Evolutionary conservation across 2,329 filamentous ascomycete species (phyloP).

Genomic region (Malbranchea zuffiana): DNA sequence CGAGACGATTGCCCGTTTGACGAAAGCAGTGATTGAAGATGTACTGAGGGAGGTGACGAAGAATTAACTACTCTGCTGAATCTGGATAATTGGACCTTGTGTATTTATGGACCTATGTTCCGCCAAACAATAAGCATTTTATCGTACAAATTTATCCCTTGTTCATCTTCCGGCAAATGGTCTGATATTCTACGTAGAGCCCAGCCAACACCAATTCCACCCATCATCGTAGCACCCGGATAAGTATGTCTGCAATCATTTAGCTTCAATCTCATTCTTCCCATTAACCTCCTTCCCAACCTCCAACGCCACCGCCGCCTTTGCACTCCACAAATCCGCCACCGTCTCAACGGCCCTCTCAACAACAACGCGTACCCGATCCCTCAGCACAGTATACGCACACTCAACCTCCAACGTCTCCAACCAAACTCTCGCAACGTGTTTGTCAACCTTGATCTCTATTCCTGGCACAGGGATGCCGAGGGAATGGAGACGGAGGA

Average conservation of each 20-base stretch:
- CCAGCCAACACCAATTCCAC: too few species aligned
- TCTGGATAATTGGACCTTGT: too few species aligned
- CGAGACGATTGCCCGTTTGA: constrained; percentile 43
- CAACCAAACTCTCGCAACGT: constrained; percentile 79
- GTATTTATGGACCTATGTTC: too few species aligned
- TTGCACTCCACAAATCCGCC: constrained; percentile 50
- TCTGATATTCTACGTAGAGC: too few species aligned
- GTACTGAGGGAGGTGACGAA: constrained; percentile 31
- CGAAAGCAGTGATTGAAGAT: constrained; percentile 43
- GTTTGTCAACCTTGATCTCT: constrained; percentile 76
- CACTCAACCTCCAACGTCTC: constrained; percentile 89
- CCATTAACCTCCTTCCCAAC: neutral
- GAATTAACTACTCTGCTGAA: too few species aligned
- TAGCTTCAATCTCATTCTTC: too few species aligned
- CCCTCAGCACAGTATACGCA: constrained; percentile 62
- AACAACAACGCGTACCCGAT: constrained; percentile 78
- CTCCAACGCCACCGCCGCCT: constrained; percentile 2
- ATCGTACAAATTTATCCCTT: too few species aligned
- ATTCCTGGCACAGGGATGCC: constrained; percentile 88
- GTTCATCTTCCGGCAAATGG: too few species aligned
- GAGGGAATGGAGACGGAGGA: constrained; percentile 66
- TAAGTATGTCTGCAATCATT: too few species aligned
- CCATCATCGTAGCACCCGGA: too few species aligned
- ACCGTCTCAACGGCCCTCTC: constrained; percentile 83
- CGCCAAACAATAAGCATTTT: too few species aligned